Conservation (phyloP, 371 early-diverging fungal species). For the Mortierella sp. region DNA sequence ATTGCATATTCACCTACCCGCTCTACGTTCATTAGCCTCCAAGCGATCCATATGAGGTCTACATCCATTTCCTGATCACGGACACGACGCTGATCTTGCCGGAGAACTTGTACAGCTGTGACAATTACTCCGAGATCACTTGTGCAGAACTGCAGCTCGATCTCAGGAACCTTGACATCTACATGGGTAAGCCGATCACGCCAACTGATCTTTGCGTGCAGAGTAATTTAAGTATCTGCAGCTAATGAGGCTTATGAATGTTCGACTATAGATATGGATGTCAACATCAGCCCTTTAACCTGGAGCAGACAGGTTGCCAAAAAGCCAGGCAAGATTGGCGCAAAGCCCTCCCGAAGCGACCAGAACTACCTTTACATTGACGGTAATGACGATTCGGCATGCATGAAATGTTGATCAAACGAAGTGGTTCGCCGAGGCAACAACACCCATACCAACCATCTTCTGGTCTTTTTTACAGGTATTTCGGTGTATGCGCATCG, state of each 20-base stretch:
- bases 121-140: constrained; percentile 69
- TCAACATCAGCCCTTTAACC: constrained; percentile 74
- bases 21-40: constrained; percentile 56
- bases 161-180: constrained; percentile 74
- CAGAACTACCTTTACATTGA: constrained; percentile 73
- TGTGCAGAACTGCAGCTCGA: constrained; percentile 80
- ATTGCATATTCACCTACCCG: not conserved
- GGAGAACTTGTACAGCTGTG: constrained; percentile 80
- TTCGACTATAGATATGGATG: constrained; percentile 71
- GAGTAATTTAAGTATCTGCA: not conserved
- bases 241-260: not conserved
- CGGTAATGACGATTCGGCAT: constrained; percentile 57
- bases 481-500: constrained; percentile 78
- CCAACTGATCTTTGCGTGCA: not conserved
- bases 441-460: not conserved
- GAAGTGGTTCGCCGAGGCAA: not conserved
- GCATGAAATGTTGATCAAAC: not conserved
- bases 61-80: constrained; percentile 66
- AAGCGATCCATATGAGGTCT: constrained; percentile 78
- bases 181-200: constrained; percentile 67
- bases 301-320: constrained; percentile 67
- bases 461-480: constrained; percentile 49
- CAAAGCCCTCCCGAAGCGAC: constrained; percentile 25
- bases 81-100: constrained; percentile 78
- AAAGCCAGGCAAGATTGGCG: not conserved